phyloP scores from a whole-genome alignment of 2,329 filamentous ascomycete species.

The Colletotrichum spinosum region DNA sequence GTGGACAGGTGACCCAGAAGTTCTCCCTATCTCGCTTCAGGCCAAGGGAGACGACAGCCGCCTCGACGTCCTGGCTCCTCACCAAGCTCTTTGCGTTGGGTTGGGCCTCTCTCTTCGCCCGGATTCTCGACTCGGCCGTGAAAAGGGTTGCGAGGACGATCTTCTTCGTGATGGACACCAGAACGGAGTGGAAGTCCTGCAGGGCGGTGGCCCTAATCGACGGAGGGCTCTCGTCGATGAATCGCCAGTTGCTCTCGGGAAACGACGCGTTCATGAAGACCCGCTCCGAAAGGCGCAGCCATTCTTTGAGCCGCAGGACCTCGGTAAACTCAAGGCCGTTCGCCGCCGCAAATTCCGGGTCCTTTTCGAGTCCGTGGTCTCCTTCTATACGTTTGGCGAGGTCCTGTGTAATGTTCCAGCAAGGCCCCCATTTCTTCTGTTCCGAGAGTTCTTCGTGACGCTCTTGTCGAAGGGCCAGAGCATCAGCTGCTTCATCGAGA shows the following conservation, averaged over 20 bases:
- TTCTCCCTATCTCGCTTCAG: conserved; percentile 50
- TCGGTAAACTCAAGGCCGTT: conserved; percentile 59
- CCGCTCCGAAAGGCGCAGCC: conserved; percentile 72
- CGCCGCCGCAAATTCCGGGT: conserved; percentile 28
- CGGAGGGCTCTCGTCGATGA: conserved; percentile 70
- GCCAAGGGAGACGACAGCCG: conserved; percentile 61
- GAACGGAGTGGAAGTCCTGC: conserved; percentile 79
- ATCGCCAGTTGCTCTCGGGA: conserved; percentile 75
- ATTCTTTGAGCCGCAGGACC: conserved; percentile 69
- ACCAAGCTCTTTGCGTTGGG: conserved; percentile 48
- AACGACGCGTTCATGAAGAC: conserved; percentile 81
- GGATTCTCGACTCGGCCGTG: conserved; percentile 76
- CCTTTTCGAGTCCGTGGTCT: conserved; percentile 31
- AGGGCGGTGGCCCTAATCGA: conserved; percentile 80
- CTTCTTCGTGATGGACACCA: conserved; percentile 75
- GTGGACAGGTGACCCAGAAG: conserved; percentile 62
- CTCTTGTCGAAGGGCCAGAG: conserved; percentile 73
- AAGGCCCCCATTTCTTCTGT: conserved; percentile 67
- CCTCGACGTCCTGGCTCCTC: conserved; percentile 58
- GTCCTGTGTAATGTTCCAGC: conserved; percentile 72
- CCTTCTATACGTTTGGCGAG: conserved; percentile 44
- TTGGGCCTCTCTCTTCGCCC: conserved; percentile 55
- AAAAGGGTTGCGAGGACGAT: conserved; percentile 77
- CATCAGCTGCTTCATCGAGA: conserved; percentile 77
- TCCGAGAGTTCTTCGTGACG: conserved; percentile 71